Evolutionary conservation across 2,329 filamentous ascomycete genomes (phyloP), one percentile per base, ranked within the genome.

Genomic region (Colletotrichum australisinense): DNA sequence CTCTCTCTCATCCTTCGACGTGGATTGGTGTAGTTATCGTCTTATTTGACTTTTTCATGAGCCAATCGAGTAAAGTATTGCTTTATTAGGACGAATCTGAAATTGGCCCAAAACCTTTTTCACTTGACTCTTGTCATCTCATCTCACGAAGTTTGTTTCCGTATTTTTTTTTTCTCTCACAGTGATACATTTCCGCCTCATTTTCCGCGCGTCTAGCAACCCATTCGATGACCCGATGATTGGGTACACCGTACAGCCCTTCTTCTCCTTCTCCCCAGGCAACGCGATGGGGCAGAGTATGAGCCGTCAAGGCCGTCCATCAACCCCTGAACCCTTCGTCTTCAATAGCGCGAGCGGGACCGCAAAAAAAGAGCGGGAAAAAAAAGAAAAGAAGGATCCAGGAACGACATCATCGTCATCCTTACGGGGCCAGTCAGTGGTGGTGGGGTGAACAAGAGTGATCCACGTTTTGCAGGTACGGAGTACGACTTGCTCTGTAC

Each of bases 381-480:
- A 5, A 58, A 46, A 58, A 22, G 32, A 26, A 42, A 63, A 46
- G 11, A 58, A 55, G 52, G 55, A 59, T 12, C 38, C 53, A 59
- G n/a, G 26, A 35, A 65, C 59, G 59, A 69, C 70, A 73, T 73
- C 70, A 73, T 73, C 70, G 66, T 73, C 59, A 73, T 67, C 42
- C 69, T 72, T 72, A 68, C 57, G 49, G 57, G 49, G 69, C 46
- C 19, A 11, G 19, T 22, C 19, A 22, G 19, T 11, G 42, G 42
- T 49, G 19, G 42, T 49, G 42, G 42, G 42, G 42, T 35, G 5
- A 16, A n/a, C 7, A n/a, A 46, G 2, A 46, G 7, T n/a, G 42
- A 42, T 42, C 38, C 38, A 42, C 32, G 32, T 35, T 35, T 35
- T 35, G 11, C 32, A 35, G 32, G 32, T 35, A 42, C 35, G 14